Evolutionary conservation across 2,329 filamentous ascomycete species (phyloP), one percentile per base, ranked within the genome.

Genomic region (Aspergillus ochraceoroseus): DNA sequence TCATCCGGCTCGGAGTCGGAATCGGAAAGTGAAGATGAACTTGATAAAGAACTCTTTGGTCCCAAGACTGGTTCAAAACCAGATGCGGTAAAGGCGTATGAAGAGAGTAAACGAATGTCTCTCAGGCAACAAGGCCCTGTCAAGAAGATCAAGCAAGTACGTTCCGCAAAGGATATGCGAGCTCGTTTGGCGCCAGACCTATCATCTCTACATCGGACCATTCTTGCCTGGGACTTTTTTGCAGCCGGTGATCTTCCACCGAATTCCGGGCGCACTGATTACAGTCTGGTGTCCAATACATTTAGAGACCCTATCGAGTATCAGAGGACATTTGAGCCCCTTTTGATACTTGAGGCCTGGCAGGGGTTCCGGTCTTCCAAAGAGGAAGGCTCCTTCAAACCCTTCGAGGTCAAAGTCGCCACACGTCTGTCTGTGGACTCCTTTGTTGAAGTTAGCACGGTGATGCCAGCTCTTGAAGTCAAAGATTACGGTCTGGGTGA

Each of bases 211-310:
- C 92, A 96, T 61, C 82, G 85, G 54, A 83, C 83, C 12, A 87
- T 98, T 35, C 77, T 98, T 2, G 78, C 84, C 41, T 98, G 92
- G 92, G 86, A 98, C 51, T 94, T 94, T 51, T 98, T 95, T 63
- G 85, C 95, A 56, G 72, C 80, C 31, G 87, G 88, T 18, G 87
- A 89, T 56, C 85, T 89, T 44, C 92, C 92, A 4, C 89, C 92
- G 0, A 77, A 74, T 42, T 74, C 75, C 4, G 82, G 79, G 36
- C 79, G 79, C 11, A 80, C 82, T 32, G 74, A 79, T 30, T 94
- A 90, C 57, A 79, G 75, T 32, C 73, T 79, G 38, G 90, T 98
- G 7, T 81, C 83, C 4, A 83, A 86, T 46, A 79, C 79, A 0
- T 98, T 95, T 65, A 64, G 72, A 18, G 82, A 87, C 52, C 85